Evolutionary conservation across 768 basidiomycete genomes (phyloP).

Genomic region (Pulveroboletus sp.): DNA sequence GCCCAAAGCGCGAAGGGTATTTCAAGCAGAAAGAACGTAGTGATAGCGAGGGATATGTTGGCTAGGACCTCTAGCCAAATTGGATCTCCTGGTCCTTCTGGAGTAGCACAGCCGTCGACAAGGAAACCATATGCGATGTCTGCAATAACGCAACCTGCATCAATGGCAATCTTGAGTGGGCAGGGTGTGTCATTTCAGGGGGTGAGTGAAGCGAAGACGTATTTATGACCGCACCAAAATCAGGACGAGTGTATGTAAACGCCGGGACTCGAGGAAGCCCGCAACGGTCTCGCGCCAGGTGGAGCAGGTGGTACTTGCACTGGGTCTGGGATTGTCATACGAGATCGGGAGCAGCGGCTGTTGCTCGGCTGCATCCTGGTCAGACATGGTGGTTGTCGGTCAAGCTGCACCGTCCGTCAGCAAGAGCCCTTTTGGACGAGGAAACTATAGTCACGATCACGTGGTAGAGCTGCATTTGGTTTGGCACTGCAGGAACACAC

Average conservation of each 20-base stretch:
- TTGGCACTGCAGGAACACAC: not conserved
- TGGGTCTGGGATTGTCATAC: conserved; percentile 15
- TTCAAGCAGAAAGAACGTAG: conserved; percentile 70
- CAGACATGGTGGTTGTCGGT: conserved; percentile 6
- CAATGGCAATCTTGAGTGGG: conserved; percentile 48
- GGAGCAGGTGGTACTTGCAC: not conserved
- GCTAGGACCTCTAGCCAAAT: conserved; percentile 60
- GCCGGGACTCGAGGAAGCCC: conserved; percentile 45
- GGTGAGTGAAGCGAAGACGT: conserved; percentile 15
- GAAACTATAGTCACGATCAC: conserved; percentile 6
- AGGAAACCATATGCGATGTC: conserved; percentile 70
- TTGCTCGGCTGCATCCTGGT: conserved; percentile 41
- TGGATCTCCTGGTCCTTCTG: conserved; percentile 44
- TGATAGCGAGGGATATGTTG: conserved; percentile 62
- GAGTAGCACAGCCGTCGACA: conserved; percentile 41
- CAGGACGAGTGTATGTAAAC: conserved; percentile 55
- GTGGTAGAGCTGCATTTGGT: conserved; percentile 2
- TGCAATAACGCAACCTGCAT: conserved; percentile 64
- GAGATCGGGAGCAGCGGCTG: conserved; percentile 41
- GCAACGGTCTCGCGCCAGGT: conserved; percentile 37
- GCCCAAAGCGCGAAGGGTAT: conserved; percentile 68
- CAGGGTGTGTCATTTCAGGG: conserved; percentile 7
- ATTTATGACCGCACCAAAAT: conserved; percentile 43
- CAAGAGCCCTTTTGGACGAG: not conserved
- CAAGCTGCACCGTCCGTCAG: not conserved